These are phyloP conservation scores for Basidiobolus meristosporus DNA, from an alignment of 371 early-diverging fungal genomes.

Conservation along the genomic window DNA sequence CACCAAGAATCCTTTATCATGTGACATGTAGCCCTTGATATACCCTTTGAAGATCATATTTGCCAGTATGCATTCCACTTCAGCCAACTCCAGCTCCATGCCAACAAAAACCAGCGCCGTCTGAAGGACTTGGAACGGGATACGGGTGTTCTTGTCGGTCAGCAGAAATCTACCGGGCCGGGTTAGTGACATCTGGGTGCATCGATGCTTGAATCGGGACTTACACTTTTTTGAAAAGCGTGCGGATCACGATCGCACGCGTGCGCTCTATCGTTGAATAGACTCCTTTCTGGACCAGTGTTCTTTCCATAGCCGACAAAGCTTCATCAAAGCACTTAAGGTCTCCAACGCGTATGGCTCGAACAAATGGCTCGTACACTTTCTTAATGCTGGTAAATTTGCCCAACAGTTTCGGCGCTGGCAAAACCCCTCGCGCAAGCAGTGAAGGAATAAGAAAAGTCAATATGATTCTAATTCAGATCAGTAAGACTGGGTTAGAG, in stretches of 20 bases:
- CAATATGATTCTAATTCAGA: neutral
- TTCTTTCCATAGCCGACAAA: slow-evolving; percentile 21
- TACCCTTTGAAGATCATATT: slow-evolving; percentile 3
- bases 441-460: slow-evolving; percentile 47
- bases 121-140: slow-evolving; percentile 3
- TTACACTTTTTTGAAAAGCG: slow-evolving; percentile 61
- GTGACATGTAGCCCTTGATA: neutral
- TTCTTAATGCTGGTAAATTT: slow-evolving; percentile 27
- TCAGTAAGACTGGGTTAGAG: neutral
- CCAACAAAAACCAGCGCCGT: slow-evolving; percentile 4
- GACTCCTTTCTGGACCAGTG: slow-evolving; percentile 40
- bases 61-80: slow-evolving; percentile 4
- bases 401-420: slow-evolving; percentile 23
- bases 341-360: slow-evolving; percentile 44
- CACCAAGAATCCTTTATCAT: neutral
- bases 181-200: neutral
- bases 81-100: slow-evolving; percentile 5
- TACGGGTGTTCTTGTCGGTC: slow-evolving; percentile 1
- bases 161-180: slow-evolving; percentile 2
- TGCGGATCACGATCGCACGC: slow-evolving; percentile 44
- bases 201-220: slow-evolving; percentile 1
- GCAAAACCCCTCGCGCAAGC: slow-evolving; percentile 40
- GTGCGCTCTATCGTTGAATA: slow-evolving; percentile 61
- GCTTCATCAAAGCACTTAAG: slow-evolving; percentile 42
- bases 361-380: slow-evolving; percentile 34